A percentile compares a stretch with the other conserved stretches of the same genome.
Evolutionary conservation across 2,329 filamentous ascomycete species (phyloP).

Genomic region (Incumbomyces lentus): DNA sequence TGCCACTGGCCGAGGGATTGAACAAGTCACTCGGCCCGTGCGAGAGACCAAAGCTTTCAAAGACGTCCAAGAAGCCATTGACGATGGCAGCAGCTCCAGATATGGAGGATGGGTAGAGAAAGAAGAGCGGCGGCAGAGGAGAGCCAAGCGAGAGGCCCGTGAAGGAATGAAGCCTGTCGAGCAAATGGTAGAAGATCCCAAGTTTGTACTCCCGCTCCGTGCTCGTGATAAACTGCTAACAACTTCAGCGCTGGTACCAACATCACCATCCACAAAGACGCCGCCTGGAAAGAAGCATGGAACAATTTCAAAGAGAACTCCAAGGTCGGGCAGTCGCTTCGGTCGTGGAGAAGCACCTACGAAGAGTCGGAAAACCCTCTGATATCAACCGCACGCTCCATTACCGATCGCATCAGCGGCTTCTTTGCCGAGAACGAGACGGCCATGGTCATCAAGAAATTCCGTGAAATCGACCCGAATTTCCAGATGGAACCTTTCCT

Average conservation of each 20-base stretch:
- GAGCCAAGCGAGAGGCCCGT: conserved; percentile 59
- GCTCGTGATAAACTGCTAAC: conserved; percentile 23
- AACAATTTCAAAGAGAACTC: conserved; percentile 84
- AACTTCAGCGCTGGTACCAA: conserved; percentile 73
- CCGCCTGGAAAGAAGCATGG: conserved; percentile 98
- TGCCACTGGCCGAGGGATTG: conserved; percentile 73
- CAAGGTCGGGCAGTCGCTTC: conserved; percentile 77
- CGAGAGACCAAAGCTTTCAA: conserved; percentile 92
- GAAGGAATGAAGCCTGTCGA: conserved; percentile 44
- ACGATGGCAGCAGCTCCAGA: conserved; percentile 88
- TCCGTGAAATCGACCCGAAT: conserved; percentile 85
- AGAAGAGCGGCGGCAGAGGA: conserved; percentile 74
- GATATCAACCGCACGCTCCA: conserved; percentile 82
- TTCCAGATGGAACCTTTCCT: conserved; percentile 95
- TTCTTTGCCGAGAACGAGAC: conserved; percentile 99
- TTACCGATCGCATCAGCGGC: conserved; percentile 82
- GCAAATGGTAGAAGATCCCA: conserved; percentile 68
- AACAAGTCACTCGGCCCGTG: conserved; percentile 90
- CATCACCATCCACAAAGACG: conserved; percentile 90
- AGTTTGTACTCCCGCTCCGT: conserved; percentile 51
- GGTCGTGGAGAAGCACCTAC: conserved; percentile 76
- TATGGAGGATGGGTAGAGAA: conserved; percentile 97
- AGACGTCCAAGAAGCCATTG: conserved; percentile 84
- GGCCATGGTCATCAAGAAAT: conserved; percentile 94
- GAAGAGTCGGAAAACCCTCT: conserved; percentile 96